Base-by-base conservation (phyloP, 1,284 basidiomycete species). In the Nidula niveotomentosa region DNA sequence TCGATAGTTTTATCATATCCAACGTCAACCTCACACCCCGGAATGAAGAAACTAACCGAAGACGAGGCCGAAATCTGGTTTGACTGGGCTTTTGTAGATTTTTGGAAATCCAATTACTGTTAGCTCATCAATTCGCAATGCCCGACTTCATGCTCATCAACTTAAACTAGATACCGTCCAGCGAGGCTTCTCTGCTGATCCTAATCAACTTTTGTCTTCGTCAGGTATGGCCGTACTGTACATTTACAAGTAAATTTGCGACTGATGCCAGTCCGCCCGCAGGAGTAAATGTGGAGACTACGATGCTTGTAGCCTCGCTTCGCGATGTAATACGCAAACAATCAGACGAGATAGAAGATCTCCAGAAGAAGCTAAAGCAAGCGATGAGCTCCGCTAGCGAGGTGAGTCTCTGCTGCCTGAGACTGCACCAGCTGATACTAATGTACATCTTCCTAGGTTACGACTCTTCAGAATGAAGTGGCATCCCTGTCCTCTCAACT, bases 31-130 rank as follows among this genome's bases (percentile, higher is more conserved):
- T 63, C 71, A 17, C 72, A 73, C 36, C 67, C 72, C 3, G 70
- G 67, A 2, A 61, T 69, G 15, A 72, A 75, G 63, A 58, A 69
- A n/a, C 69, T 74, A 44, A 70, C 69, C 33, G 72, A 81, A 51
- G 83, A 83, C 58, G 90, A 92, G 61, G 85, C 85, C n/a, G 96
- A 96, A 68, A 77, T 98, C 36, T 99, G 96, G 96, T 93, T 99
- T 67, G 95, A 98, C 68, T 98, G 95, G 94, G 84, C 88, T 1
- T 99, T 98, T 73, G 88, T 98, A n/a, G 96, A 99, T 70, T 99
- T 98, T 69, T 96, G 94, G 90, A 98, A 98, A 74, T 94, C 93
- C 52, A 95, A 96, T 67, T 96, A 94, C 64, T 93, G 95, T 96
- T 62, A 67, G 92, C 77, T 2, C 2, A 5, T 51, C 44, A 43